Evolutionary conservation across 768 basidiomycete species (phyloP).

Genomic region (Pleurotus salmoneostramineus): DNA sequence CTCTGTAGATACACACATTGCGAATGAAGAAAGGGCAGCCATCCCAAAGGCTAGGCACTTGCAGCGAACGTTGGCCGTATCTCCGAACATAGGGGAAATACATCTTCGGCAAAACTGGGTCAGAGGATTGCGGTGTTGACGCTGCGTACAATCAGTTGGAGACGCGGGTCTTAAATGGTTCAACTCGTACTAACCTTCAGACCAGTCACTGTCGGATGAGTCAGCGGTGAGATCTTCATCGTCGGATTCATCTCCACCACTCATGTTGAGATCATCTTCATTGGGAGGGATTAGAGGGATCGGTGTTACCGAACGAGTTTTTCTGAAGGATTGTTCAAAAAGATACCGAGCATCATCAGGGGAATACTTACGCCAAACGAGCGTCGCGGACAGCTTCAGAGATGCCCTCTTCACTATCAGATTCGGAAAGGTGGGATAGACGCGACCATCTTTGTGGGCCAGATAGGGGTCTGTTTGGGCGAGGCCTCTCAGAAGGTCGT

Average conservation of each 20-base stretch:
- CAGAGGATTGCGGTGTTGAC: neutral
- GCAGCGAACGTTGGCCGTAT: conserved; percentile 33
- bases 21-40: conserved; percentile 40
- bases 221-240: conserved; percentile 58
- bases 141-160: neutral
- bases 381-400: conserved; percentile 71
- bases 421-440: conserved; percentile 46
- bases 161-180: too few species aligned
- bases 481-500: neutral
- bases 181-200: conserved; percentile 33
- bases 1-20: conserved; percentile 28
- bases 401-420: conserved; percentile 59
- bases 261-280: conserved; percentile 48
- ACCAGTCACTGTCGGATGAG: conserved; percentile 46
- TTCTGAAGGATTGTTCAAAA: conserved; percentile 24
- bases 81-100: conserved; percentile 48
- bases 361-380: conserved; percentile 55
- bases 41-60: conserved; percentile 39
- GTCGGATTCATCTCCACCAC: conserved; percentile 79
- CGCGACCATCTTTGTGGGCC: conserved; percentile 11
- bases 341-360: neutral
- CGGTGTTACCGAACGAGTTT: conserved; percentile 47
- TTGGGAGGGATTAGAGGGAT: conserved; percentile 23
- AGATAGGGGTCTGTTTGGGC: neutral
- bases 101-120: conserved; percentile 15